A percentile compares a stretch with the other conserved stretches of the same genome.
phyloP scores from a whole-genome alignment of 371 early-diverging fungal species.

The Choanephora cucurbitarum region DNA sequence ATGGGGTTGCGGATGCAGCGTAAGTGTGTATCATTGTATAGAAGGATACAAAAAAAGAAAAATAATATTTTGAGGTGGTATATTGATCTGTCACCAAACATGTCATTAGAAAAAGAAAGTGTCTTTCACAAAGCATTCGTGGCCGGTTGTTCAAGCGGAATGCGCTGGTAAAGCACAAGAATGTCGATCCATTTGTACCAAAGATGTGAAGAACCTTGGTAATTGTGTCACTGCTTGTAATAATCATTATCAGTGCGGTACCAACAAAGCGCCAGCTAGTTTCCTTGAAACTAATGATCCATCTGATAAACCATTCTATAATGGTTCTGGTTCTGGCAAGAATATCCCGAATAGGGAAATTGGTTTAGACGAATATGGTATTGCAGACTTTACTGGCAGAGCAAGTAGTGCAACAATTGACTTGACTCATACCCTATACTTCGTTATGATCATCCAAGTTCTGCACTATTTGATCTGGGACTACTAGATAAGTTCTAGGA shows the following conservation, averaged over 20 bases:
- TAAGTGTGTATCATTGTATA: constrained; percentile 10
- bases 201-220: constrained; percentile 12
- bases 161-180: constrained; percentile 33
- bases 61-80: too few species aligned
- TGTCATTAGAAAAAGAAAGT: constrained; percentile 22
- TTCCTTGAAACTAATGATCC: constrained; percentile 26
- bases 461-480: neutral
- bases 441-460: neutral
- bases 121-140: constrained; percentile 21
- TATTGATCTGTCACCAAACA: too few species aligned
- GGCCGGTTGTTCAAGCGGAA: constrained; percentile 36
- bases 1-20: constrained; percentile 43
- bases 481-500: neutral
- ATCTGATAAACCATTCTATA: constrained; percentile 24
- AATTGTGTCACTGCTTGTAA: constrained; percentile 29
- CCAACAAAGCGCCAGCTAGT: constrained; percentile 29
- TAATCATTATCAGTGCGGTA: constrained; percentile 28
- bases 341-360: neutral
- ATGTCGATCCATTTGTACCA: constrained; percentile 26
- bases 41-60: neutral
- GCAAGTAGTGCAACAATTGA: neutral
- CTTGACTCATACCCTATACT: neutral
- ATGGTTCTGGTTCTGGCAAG: constrained; percentile 13
- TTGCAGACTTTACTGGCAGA: neutral
- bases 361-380: neutral